A percentile compares a stretch with the other conserved stretches of the same genome.
Evolutionary conservation across 2,329 filamentous ascomycete genomes (phyloP).

Genomic region (Pseudophaeomoniella oleicola): DNA sequence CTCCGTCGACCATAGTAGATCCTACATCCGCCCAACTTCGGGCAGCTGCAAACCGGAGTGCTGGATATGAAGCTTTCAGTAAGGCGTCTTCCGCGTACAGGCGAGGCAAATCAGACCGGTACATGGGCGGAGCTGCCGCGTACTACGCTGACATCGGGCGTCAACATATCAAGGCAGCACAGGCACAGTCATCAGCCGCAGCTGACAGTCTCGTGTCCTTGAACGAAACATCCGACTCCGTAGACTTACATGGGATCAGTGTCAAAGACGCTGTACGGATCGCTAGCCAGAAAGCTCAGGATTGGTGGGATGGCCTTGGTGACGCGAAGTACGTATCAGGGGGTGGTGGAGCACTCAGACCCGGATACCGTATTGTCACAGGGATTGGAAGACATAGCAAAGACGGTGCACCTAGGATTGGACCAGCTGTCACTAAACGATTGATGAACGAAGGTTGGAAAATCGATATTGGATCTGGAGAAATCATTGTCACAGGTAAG

Average conservation of each 20-base stretch:
- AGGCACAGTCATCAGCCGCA: constrained; percentile 45
- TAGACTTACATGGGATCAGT: constrained; percentile 74
- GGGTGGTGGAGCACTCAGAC: constrained; percentile 28
- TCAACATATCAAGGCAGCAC: constrained; percentile 44
- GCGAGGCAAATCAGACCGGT: constrained; percentile 50
- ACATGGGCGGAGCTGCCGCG: constrained; percentile 61
- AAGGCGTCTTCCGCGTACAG: constrained; percentile 46
- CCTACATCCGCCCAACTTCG: constrained; percentile 9
- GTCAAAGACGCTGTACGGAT: constrained; percentile 74
- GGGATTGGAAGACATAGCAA: constrained; percentile 67
- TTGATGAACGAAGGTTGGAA: constrained; percentile 73
- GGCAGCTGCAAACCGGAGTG: constrained; percentile 30
- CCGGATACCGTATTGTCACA: constrained; percentile 61
- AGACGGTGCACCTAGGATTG: constrained; percentile 59
- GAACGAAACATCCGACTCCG: constrained; percentile 44
- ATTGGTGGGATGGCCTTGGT: constrained; percentile 65
- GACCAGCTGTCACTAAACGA: constrained; percentile 64
- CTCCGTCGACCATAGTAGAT: constrained; percentile 3
- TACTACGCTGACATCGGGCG: constrained; percentile 62
- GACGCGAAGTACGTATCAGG: constrained; percentile 42
- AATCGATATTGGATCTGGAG: constrained; percentile 56
- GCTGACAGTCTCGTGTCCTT: constrained; percentile 56
- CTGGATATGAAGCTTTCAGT: constrained; percentile 35
- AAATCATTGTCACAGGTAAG: constrained; percentile 53
- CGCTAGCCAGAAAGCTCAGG: constrained; percentile 47